A percentile compares a stretch with the other conserved stretches of the same genome.
Evolutionary conservation across 805 yeast genomes (phyloP).

Genomic region (Myxozyma kluyveri): DNA sequence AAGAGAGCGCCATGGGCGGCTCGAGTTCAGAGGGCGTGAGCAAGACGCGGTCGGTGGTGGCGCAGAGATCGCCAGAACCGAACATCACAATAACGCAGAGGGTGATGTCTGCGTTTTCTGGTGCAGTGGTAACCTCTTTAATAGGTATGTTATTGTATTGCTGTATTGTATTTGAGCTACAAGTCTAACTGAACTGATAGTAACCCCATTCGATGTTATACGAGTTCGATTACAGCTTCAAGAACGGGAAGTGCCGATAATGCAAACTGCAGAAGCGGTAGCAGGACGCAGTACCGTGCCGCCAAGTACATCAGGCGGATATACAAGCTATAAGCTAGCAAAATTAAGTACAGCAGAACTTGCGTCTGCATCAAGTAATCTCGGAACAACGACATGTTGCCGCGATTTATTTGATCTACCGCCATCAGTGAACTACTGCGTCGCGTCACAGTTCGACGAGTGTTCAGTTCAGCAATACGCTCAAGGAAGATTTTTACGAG

Average conservation of each 20-base stretch:
- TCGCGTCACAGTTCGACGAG: slow-evolving; percentile 38
- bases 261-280: slow-evolving; percentile 57
- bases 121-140: slow-evolving; percentile 44
- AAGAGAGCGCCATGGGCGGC: too few species aligned
- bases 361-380: slow-evolving; percentile 31
- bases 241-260: slow-evolving; percentile 45
- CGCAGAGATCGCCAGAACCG: too few species aligned
- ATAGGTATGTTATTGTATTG: slow-evolving; percentile 29
- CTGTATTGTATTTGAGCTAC: neutral
- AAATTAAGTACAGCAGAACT: neutral
- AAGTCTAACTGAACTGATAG: slow-evolving; percentile 5
- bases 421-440: slow-evolving; percentile 39
- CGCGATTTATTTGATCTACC: slow-evolving; percentile 43
- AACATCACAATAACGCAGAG: slow-evolving; percentile 27
- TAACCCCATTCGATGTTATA: slow-evolving; percentile 46
- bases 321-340: slow-evolving; percentile 2
- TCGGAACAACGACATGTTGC: slow-evolving; percentile 44
- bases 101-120: slow-evolving; percentile 44
- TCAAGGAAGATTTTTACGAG: slow-evolving; percentile 46
- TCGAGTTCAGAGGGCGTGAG: too few species aligned
- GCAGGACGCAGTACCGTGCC: slow-evolving; percentile 56
- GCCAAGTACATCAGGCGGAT: slow-evolving; percentile 14
- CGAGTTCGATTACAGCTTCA: slow-evolving; percentile 46
- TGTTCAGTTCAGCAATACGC: slow-evolving; percentile 37
- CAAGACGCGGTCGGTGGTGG: too few species aligned